Conservation (phyloP, 139 green algal species). For the Micractinium conductrix region DNA sequence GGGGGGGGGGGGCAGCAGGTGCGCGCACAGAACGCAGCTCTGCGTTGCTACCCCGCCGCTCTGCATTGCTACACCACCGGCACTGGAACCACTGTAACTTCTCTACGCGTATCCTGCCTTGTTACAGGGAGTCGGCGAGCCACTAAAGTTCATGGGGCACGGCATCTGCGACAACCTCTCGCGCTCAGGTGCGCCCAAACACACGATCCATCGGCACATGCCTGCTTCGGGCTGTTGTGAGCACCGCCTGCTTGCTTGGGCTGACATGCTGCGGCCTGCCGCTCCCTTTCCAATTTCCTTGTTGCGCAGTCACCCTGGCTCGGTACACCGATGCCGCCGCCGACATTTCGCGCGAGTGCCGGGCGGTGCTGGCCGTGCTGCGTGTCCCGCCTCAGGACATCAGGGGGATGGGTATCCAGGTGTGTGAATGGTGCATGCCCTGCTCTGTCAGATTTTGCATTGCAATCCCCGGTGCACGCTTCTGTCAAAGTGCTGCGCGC, state of each 20-base stretch:
- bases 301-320: slow-evolving; percentile 52
- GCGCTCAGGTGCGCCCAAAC: slow-evolving; percentile 38
- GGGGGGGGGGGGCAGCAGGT: not conserved
- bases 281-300: no score
- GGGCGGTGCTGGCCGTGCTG: slow-evolving; percentile 64
- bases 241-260: no score
- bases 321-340: slow-evolving; percentile 29
- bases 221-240: no score
- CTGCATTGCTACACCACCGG: not conserved
- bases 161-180: slow-evolving; percentile 89
- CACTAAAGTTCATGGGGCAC: slow-evolving; percentile 91
- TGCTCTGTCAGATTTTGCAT: not conserved
- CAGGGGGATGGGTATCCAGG: slow-evolving; percentile 81
- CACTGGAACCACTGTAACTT: not conserved
- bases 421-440: slow-evolving; percentile 26
- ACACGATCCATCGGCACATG: no score
- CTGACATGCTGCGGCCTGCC: no score
- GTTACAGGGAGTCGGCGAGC: slow-evolving; percentile 65
- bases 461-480: not conserved
- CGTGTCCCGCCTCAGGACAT: slow-evolving; percentile 66
- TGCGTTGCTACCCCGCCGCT: not conserved
- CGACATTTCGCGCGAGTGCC: slow-evolving; percentile 56
- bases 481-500: not conserved
- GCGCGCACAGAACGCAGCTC: not conserved
- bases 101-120: not conserved